These are phyloP conservation scores for Fraxinus quadrangulata DNA, from an alignment of 257 asterid species.

Conservation along the genomic window DNA sequence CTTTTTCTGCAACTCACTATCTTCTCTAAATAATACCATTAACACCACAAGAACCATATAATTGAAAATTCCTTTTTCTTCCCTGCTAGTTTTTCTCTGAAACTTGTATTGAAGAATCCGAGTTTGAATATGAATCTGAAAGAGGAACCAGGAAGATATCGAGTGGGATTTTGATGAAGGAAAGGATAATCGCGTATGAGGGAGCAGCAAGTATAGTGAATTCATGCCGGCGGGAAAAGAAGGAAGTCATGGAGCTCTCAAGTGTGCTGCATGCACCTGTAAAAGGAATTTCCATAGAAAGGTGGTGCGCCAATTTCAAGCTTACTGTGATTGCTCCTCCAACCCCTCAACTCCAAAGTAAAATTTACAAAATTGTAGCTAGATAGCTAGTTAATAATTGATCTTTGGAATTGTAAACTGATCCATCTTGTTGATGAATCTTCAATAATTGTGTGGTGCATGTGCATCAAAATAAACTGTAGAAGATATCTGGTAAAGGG, in stretches of 20 bases:
- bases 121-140: conserved; percentile 25
- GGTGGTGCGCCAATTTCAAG: conserved; percentile 38
- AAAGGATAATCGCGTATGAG: conserved; percentile 41
- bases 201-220: conserved; percentile 76
- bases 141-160: conserved; percentile 5
- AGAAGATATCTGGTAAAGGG: no score
- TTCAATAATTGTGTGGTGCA: no score
- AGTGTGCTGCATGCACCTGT: conserved; percentile 73
- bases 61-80: not conserved
- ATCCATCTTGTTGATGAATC: no score
- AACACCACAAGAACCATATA: conserved; percentile 16
- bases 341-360: conserved; percentile 11
- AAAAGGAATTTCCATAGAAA: conserved; percentile 68
- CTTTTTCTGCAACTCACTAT: conserved; percentile 8
- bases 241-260: conserved; percentile 48
- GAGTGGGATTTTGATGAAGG: conserved; percentile 4
- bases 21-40: conserved; percentile 30
- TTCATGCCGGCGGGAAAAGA: conserved; percentile 70
- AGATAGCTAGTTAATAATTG: no score
- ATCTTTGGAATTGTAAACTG: no score
- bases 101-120: not conserved
- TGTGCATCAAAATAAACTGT: no score
- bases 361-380: no score
- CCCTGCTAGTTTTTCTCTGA: not conserved
- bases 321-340: conserved; percentile 20